Evolutionary conservation across 2,329 filamentous ascomycete species (phyloP), one percentile per base, ranked within the genome.

Genomic region (Exophiala bonariae): DNA sequence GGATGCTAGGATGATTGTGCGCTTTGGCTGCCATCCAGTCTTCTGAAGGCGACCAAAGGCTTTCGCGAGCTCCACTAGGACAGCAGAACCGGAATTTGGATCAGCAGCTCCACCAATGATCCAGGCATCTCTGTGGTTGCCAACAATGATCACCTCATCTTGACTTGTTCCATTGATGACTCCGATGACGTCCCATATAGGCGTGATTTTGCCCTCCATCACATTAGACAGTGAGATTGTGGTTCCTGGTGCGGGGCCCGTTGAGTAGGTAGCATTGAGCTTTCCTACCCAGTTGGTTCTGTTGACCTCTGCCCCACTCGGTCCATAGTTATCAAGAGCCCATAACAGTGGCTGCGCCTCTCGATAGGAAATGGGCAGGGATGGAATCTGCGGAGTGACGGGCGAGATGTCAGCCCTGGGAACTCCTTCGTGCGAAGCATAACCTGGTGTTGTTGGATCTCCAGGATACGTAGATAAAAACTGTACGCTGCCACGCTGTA

Each of bases 51-150:
- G 69, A 3, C 73, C 70, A 44, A 79, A 76, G 0, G 74, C 74
- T 41, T 72, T 76, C 3, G 72, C 67, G 3, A 79, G 59, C 45
- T 79, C 76, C 20, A 77, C 66, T 23, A 79, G 60, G 3, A 77
- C 67, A 1, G 75, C 72, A 2, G 69, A 72, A 1, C 76, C 76
- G 8, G 70, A 74, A 34, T 78, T 78, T 2, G 76, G 76, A 42
- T 79, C 76, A 0, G 71, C 72, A 1, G 76, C 76, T 3, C 76
- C 76, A 4, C 76, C 76, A 19, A 76, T 65, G 8, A 78, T 74
- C 76, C 76, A 79, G 0, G 76, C 76, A 60, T 79, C 76, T 9
- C 76, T 69, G 49, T 79, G 76, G 30, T 79, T 78, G 3, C 76
- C 76, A 18, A 79, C 66, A 20, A 79, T 62, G 13, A 78, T 63